Base-by-base conservation (phyloP, 306 rosid genomes). In the Argentina anserina region DNA sequence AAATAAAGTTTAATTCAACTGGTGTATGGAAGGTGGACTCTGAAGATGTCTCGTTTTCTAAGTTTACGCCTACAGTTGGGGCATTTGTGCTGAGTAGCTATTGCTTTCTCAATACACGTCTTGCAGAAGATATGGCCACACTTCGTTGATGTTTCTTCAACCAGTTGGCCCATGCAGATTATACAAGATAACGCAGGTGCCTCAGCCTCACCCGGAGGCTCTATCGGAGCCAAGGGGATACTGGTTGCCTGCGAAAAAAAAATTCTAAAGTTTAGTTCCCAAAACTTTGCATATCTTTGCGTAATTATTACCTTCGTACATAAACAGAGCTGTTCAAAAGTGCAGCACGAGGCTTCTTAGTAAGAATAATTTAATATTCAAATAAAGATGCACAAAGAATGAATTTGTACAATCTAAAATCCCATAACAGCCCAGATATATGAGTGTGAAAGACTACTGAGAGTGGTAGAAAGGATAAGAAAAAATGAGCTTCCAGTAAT, bases 101-200 rank as follows among this genome's bases (percentile, higher is more conserved):
- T 75, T 14, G 83, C 81, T 55, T 23, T 36, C 58, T 81, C 80
- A 28, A 85, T 79, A 73, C 89, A 85, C 69, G 50, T 67, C 79
- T 85, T 85, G 74, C 89, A 85, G 81, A 85, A 85, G 67, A 85
- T 85, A 52, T 85, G 89, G 33, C 89, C 89, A 40, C 89, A 85
- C 67, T 77, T 85, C 0, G 89, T 82, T 17, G 89, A 82, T 31
- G 84, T 85, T 50, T 66, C 89, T 71, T 85, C 86, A 23, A 34
- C 34, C 43, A 78, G 23, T 55, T 72, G n/a, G 26, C 64, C 73
- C 40, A 72, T 40, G 81, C 81, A 78, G 60, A 78, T 72, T 43
- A 49, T 52, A 65, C 81, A 78, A 9, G 40, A 55, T 43, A 72
- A 55, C 10, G 73, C 26, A 65, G 77, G 81, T 17, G 42, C 13